phyloP scores from a whole-genome alignment of 2,329 filamentous ascomycete species.

The Trichoderma endophyticum region DNA sequence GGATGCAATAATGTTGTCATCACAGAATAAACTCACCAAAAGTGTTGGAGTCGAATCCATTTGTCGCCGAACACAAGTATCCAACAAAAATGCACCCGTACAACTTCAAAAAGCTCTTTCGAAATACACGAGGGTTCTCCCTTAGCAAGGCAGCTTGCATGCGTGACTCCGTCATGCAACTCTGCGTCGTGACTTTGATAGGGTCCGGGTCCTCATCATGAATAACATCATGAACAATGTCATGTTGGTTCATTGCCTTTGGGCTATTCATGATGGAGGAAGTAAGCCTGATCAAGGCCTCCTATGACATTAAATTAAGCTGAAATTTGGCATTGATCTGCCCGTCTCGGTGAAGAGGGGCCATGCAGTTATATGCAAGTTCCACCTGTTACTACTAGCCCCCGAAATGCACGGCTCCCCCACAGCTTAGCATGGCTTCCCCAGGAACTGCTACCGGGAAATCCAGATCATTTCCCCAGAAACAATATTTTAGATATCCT shows the following conservation, averaged over 20 bases:
- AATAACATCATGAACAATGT: neutral
- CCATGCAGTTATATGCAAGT: neutral
- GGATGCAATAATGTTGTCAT: neutral
- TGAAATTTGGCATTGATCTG: neutral
- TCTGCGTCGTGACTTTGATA: neutral
- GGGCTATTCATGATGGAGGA: neutral
- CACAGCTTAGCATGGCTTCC: neutral
- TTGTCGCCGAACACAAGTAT: neutral
- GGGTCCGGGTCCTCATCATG: neutral
- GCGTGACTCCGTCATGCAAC: neutral
- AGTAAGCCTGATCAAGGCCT: neutral
- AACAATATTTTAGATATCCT: neutral
- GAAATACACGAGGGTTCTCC: neutral
- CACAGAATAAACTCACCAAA: neutral
- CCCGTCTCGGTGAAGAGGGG: neutral
- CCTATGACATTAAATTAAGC: neutral
- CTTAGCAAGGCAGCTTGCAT: neutral
- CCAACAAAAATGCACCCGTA: neutral
- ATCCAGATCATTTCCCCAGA: neutral
- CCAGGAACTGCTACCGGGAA: neutral
- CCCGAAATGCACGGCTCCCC: neutral
- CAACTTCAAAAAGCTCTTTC: neutral
- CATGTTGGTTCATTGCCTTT: neutral
- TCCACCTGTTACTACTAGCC: neutral
- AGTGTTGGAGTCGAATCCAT: conserved; percentile 2